Base-by-base conservation (phyloP, 1,284 basidiomycete species). In the Ceratobasidium papillatum region DNA sequence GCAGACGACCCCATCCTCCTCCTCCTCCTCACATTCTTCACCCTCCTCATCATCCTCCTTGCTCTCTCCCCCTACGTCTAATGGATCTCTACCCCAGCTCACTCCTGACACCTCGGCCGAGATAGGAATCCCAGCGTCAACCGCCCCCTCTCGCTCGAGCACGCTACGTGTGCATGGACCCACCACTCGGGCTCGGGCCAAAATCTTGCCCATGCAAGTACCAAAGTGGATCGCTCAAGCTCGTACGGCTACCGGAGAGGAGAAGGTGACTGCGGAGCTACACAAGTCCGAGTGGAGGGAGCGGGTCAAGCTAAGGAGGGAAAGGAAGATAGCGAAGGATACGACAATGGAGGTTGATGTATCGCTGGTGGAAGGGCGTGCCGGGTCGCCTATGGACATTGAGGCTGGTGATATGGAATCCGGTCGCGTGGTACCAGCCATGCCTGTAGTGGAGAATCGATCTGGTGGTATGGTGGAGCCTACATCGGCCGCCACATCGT, bases 251-350 rank as follows among this genome's bases (percentile, higher is more conserved):
- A 30, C 2, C 17, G 27, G 27, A 47, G 61, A 63, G 38, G 22
- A 47, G 9, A 63, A 63, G 19, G 11, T n/a, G 5, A 36, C 25
- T n/a, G 61, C 61, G 2, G 41, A 27, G 2, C 27, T 63, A 8
- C 22, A 45, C 27, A 36, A 38, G 61, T 63, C 61, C 34, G 22
- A 45, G 61, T 63, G 61, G 61, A 63, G 45, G 41, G 9, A 12
- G 9, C 5, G 7, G 49, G 17, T 17, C 7, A 51, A 51, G 49
- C 7, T 25, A 5, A 19, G n/a, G 49, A n/a, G 7, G 49, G 49
- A 51, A 17, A 5, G 25, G 17, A 19, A 25, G 49, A 51, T 17
- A 17, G 38, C 38, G 38, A 5, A 14, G 38, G 38, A 41, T 5
- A 5, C 38, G 38, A 7, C 38, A 14, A 41, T 41, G 38, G 38